Base-by-base conservation (phyloP, 306 rosid species). In the Ceratonia siliqua region DNA sequence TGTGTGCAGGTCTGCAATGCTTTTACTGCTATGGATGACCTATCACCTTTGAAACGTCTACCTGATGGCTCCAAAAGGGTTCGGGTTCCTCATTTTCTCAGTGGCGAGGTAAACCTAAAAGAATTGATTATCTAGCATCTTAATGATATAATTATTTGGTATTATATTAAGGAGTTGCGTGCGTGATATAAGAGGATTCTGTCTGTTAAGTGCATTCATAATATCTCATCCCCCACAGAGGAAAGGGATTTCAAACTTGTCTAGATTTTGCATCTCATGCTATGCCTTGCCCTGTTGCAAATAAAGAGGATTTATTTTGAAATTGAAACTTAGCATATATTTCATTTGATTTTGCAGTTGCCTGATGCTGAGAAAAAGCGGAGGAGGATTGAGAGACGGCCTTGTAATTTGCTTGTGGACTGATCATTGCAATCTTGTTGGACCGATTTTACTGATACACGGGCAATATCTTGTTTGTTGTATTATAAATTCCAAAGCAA, bases 1-100 rank as follows among this genome's bases (percentile, higher is more conserved):
- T 74, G 57, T 30, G 77, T 76, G 79, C 78, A 90, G 96, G 85
- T 91, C 53, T 49, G 82, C 61, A 82, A 75, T 72, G 70, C 73
- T 42, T 17, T 11, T 39, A 54, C 75, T 6, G 63, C 78, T 0
- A 69, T 41, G 77, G 93, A 87, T 50, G 83, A 72, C 43, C 58
- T 77, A 18, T 72, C 87, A 58, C 85, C 82, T 10, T 79, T 72
- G 53, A 90, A 86, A 62, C 93, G 89, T 41, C 71, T 88, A 64
- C 90, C 88, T 48, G 91, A 85, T 82, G 90, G 96, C 67, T 90
- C 93, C 30, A 90, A 90, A 81, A 85, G 96, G 77, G 78, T 90
- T 8, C 79, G 84, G 62, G 87, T 86, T 74, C 96, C 93, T 3
- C 88, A 84, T 75, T 87, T 77, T 70, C 67, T 83, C 68, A 65